A percentile compares a stretch with the other conserved stretches of the same genome.
These are phyloP conservation scores for Kuraishia piskuri DNA, from an alignment of 805 yeast species.

Conservation along the genomic window DNA sequence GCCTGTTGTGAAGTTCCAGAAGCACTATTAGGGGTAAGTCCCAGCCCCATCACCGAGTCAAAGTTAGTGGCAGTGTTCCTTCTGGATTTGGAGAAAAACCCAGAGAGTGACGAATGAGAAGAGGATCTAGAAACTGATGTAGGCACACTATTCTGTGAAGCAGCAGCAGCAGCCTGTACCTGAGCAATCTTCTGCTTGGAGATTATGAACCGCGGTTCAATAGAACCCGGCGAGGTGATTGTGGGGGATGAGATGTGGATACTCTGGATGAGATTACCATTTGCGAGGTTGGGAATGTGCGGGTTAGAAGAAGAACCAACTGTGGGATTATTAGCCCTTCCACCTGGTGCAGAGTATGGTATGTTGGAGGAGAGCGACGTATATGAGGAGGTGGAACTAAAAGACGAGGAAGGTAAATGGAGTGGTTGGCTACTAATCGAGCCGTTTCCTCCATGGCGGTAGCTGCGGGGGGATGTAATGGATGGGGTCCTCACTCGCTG, in stretches of 20 bases:
- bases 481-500: neutral
- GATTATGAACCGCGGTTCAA: constrained; percentile 83
- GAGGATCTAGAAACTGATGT: constrained; percentile 16
- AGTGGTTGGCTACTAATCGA: neutral
- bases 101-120: constrained; percentile 40
- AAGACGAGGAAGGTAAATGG: constrained; percentile 8
- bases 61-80: constrained; percentile 26
- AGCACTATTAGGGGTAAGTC: constrained; percentile 23
- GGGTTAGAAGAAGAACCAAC: constrained; percentile 7
- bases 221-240: constrained; percentile 43
- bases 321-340: constrained; percentile 21
- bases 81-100: constrained; percentile 39
- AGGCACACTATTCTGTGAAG: constrained; percentile 9
- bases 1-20: constrained; percentile 4
- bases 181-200: constrained; percentile 66
- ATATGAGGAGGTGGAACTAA: constrained; percentile 17
- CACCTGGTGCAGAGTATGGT: constrained; percentile 70
- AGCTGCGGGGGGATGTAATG: neutral
- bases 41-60: constrained; percentile 20
- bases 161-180: constrained; percentile 22
- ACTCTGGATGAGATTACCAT: constrained; percentile 51
- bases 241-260: constrained; percentile 66
- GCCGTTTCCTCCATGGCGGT: neutral
- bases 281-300: constrained; percentile 41
- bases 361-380: constrained; percentile 48